Evolutionary conservation across 129 eudicot genomes (phyloP), one percentile per base, ranked within the genome.

Genomic region (Scalesia atractyloides): DNA sequence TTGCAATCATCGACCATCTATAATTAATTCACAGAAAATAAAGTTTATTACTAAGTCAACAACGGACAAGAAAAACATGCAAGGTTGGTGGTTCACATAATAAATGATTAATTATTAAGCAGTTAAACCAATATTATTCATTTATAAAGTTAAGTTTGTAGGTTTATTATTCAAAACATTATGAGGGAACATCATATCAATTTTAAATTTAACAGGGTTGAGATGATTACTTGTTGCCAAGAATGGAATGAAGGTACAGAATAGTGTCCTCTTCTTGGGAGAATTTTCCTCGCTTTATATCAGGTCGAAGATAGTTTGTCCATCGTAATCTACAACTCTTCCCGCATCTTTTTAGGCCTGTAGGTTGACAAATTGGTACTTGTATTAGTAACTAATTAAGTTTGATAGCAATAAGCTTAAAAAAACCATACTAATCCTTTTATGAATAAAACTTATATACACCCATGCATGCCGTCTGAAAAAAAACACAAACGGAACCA

Each of bases 321-420:
- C 88, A 84, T 84, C 88, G 73, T 50, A 84, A 64, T 39, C 88
- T 70, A 33, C 88, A 84, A 64, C 88, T 84, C 34, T 84, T 84
- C 15, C 88, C 88, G 11, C 88, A 84, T 73, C 88, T 76, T 46
- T 77, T 80, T 17, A 84, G 80, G 24, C 88, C 88, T 84, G 65
- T 9, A 48, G 60, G 36, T 16, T 7, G 16, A 26, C 7, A 0
- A 6, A 52, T 16, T 52, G 16, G 58, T 15, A 4, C 54, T 13
- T 14, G 15, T n/a, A 16, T 52, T 3, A 17, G 2, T 30, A 30
- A 30, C 34, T 30, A 2, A 30, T 30, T 30, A 30, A 30, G 34
- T 30, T 30, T 30, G 34, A 30, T 30, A 30, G 3, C 34, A 30
- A 30, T 3, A 30, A 30, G 3, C 34, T 30, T 1, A 30, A 30